Conservation (phyloP, 148 eudicot species). For the Arbutus unedo region DNA sequence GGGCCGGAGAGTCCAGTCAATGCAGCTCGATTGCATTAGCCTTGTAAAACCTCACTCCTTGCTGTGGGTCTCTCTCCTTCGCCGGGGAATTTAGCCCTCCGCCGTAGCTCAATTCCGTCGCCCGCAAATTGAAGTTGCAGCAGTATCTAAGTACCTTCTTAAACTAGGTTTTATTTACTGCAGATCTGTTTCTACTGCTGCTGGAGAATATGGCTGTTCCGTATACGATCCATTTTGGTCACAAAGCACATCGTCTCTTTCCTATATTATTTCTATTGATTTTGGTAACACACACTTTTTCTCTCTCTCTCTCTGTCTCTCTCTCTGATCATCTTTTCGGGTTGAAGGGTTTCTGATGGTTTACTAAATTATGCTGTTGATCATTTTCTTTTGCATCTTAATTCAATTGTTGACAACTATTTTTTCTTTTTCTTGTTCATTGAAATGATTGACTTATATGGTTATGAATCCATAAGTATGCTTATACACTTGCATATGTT, state of each 20-base stretch:
- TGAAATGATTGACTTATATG: not conserved
- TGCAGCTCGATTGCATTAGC: too few relatives aligned
- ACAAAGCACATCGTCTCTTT: not conserved
- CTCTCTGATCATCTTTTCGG: not conserved
- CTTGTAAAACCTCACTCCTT: not conserved
- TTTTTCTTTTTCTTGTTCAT: not conserved
- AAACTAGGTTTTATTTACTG: not conserved
- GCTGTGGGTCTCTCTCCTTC: not conserved
- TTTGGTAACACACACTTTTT: constrained; percentile 2
- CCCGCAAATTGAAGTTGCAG: not conserved
- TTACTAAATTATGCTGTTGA: not conserved
- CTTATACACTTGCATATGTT: not conserved
- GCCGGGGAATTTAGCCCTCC: not conserved
- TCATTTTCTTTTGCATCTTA: not conserved
- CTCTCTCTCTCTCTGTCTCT: constrained; percentile 2
- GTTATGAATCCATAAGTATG: not conserved
- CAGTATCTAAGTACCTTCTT: not conserved
- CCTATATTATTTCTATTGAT: not conserved
- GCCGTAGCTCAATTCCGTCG: not conserved
- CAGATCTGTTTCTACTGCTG: not conserved
- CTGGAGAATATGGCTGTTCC: not conserved
- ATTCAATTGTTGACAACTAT: not conserved
- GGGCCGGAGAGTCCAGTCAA: too few relatives aligned
- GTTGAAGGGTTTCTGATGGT: not conserved
- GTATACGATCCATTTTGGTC: not conserved